phyloP scores from a whole-genome alignment of 2,329 filamentous ascomycete species.

The Fusarium sp. region DNA sequence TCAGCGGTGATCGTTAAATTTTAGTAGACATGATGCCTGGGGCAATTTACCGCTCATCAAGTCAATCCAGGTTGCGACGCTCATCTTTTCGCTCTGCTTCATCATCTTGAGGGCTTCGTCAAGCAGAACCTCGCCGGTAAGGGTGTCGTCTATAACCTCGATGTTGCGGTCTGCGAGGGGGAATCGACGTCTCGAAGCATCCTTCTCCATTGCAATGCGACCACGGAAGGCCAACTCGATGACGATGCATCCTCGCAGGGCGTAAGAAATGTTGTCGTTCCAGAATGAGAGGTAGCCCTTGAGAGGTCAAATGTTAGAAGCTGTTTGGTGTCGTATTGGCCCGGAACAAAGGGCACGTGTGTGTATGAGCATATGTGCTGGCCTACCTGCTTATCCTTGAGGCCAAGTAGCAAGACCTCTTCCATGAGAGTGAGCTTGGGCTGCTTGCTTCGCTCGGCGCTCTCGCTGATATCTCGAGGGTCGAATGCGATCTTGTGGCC shows the following conservation, averaged over 20 bases:
- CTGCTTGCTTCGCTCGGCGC: conserved; percentile 94
- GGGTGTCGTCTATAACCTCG: conserved; percentile 95
- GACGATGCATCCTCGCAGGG: conserved; percentile 96
- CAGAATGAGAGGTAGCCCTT: conserved; percentile 98
- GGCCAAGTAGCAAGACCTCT: conserved; percentile 91
- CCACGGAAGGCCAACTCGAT: conserved; percentile 96
- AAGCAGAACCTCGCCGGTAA: conserved; percentile 95
- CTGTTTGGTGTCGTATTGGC: background rate
- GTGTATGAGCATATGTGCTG: conserved; percentile 26
- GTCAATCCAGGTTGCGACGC: conserved; percentile 98
- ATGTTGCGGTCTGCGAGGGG: conserved; percentile 93
- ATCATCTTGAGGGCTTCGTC: conserved; percentile 99
- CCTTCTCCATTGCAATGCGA: conserved; percentile 98
- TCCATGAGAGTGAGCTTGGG: conserved; percentile 99
- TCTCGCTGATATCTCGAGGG: conserved; percentile 96
- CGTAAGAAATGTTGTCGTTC: conserved; percentile 99
- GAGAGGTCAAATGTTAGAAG: conserved; percentile 14
- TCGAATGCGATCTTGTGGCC: conserved; percentile 99
- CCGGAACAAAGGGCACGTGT: conserved; percentile 26
- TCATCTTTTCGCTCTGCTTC: conserved; percentile 99
- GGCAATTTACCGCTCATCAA: conserved; percentile 86
- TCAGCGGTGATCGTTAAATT: conserved; percentile 27
- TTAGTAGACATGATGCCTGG: conserved; percentile 24
- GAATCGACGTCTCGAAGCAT: conserved; percentile 90
- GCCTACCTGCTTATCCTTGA: conserved; percentile 97